phyloP scores from a whole-genome alignment of 2,329 filamentous ascomycete genomes.

The Esteya vermicola region DNA sequence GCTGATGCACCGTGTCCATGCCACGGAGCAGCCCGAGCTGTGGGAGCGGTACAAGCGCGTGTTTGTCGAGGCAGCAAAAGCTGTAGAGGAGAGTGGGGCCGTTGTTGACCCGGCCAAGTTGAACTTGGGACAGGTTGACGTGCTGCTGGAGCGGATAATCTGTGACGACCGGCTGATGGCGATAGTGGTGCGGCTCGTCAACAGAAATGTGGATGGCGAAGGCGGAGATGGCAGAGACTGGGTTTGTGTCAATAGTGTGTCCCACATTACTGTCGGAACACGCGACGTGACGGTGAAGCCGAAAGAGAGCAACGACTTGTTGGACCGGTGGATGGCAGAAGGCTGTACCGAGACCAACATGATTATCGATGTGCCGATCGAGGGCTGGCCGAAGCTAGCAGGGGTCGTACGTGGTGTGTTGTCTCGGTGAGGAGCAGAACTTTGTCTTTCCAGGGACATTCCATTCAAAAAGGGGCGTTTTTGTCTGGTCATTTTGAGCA shows the following conservation, averaged over 20 bases:
- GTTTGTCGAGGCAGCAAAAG: constrained; percentile 29
- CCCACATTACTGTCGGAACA: constrained; percentile 87
- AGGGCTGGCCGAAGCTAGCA: constrained; percentile 30
- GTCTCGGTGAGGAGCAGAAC: constrained; percentile 12
- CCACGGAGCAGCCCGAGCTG: constrained; percentile 46
- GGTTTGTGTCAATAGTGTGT: constrained; percentile 61
- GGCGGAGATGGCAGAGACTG: constrained; percentile 26
- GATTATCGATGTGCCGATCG: constrained; percentile 34
- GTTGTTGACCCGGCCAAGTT: constrained; percentile 10
- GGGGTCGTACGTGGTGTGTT: constrained; percentile 34
- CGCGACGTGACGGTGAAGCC: constrained; percentile 63
- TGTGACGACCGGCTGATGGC: constrained; percentile 85
- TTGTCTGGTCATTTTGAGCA: too few species aligned
- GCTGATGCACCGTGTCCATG: constrained; percentile 64
- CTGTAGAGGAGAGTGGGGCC: constrained; percentile 6
- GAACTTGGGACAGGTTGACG: constrained; percentile 47
- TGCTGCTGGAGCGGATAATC: constrained; percentile 58
- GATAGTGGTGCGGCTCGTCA: constrained; percentile 63
- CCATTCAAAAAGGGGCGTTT: too few species aligned
- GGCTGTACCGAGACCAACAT: constrained; percentile 28
- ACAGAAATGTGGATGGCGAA: too few species aligned
- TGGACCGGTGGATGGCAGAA: constrained; percentile 57
- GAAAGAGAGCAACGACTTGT: constrained; percentile 80
- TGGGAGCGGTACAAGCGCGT: constrained; percentile 63
- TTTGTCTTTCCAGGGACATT: too few species aligned